Evolutionary conservation across 495 filamentous ascomycete species (phyloP).

Genomic region (Tuber aestivum): DNA sequence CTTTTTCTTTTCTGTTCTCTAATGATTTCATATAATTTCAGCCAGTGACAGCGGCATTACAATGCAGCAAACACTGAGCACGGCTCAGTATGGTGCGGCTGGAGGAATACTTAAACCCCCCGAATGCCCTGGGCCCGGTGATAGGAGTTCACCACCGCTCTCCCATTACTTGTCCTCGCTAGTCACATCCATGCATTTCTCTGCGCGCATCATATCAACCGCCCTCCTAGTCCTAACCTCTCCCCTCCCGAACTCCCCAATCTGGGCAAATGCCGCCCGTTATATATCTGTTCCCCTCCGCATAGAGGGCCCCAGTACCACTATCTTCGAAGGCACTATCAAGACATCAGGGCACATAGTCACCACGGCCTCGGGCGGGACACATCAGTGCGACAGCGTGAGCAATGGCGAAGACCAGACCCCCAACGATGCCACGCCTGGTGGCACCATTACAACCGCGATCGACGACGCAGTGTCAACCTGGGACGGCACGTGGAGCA

Average conservation of each 20-base stretch:
- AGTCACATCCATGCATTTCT: not conserved
- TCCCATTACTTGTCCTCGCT: not conserved
- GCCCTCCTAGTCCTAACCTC: not conserved
- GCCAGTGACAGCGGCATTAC: not conserved
- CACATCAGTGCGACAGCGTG: conserved; percentile 14
- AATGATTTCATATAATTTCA: not conserved
- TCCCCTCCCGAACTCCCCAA: not conserved
- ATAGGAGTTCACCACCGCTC: not conserved
- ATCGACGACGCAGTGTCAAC: conserved; percentile 11
- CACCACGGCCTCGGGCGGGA: conserved; percentile 5
- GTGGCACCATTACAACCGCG: conserved; percentile 13
- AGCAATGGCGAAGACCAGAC: conserved; percentile 2
- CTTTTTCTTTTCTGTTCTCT: not conserved
- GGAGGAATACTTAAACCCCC: not conserved
- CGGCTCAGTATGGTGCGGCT: not conserved
- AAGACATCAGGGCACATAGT: conserved; percentile 7
- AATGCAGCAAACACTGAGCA: not conserved
- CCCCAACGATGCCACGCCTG: not conserved
- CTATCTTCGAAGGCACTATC: conserved; percentile 14
- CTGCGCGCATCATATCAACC: not conserved
- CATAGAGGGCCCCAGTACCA: conserved; percentile 15
- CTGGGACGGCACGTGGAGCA: conserved; percentile 14
- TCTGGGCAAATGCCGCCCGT: not conserved
- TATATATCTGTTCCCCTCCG: not conserved
- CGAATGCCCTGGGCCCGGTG: not conserved